Evolutionary conservation across 2,329 filamentous ascomycete species (phyloP), one percentile per base, ranked within the genome.

Genomic region (Cladosporium austrohemisphaericum): DNA sequence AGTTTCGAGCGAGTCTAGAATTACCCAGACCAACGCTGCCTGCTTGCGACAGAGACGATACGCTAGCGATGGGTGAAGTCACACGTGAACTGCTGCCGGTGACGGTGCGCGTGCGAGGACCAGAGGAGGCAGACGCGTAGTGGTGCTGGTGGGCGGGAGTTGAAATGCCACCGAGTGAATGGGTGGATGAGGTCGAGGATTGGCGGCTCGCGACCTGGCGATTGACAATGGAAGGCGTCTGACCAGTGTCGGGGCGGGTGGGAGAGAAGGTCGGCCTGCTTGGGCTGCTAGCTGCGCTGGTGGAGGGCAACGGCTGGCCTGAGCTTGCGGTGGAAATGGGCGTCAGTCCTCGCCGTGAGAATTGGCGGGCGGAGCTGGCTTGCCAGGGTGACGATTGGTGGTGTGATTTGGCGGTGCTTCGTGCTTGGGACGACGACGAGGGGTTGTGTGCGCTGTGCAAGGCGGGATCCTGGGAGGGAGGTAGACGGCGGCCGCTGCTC

Each of bases 301-400:
- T 6, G 37, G 62, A 58, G 38, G 70, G 56, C 67, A 65, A 71
- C 55, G 73, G 62, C 59, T 73, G 71, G 53, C 69, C 73, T 23
- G 51, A 28, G 38, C 32, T 37, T 29, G 40, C 50, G 57, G 75
- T 80, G 59, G 78, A 76, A 61, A 82, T 76, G 64, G 79, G 78
- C 60, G 79, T 74, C 64, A 78, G 70, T 60, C 74, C 73, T 68
- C 79, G 76, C 64, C 78, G 77, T 66, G 74, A 69, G 67, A 68
- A 73, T 60, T 76, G 72, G 65, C 76, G 75, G 65, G 75, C 75
- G 66, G 71, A 70, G 64, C 75, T 71, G 65, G 72, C 70, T 71
- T 75, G 76, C 78, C 78, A 81, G 66, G 75, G 71, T 67, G 75
- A 74, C 71, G 77, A 74, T 71, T 78, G 73, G 68, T 75, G 72